phyloP scores from a whole-genome alignment of 2,329 filamentous ascomycete species.

The Fusarium sp. region DNA sequence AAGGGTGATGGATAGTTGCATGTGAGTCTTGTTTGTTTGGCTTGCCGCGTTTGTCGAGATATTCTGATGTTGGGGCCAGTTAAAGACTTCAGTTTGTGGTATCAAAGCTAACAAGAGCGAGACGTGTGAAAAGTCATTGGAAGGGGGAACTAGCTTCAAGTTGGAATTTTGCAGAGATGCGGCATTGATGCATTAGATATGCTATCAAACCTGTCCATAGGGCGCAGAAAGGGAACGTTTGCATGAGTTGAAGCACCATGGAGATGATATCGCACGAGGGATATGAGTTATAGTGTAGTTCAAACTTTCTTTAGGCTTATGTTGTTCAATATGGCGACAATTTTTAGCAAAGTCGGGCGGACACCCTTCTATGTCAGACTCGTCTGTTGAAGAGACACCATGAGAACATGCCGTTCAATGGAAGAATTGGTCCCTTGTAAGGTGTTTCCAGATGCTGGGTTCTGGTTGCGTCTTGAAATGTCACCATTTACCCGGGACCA shows the following conservation, averaged over 20 bases:
- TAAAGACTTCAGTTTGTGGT: neutral
- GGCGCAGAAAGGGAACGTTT: neutral
- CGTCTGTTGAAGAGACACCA: no score
- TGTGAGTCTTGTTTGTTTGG: slow-evolving; percentile 8
- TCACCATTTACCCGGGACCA: neutral
- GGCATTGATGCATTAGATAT: rapidly evolving
- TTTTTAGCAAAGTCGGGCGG: no score
- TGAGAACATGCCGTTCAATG: no score
- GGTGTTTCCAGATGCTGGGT: neutral
- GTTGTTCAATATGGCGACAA: neutral
- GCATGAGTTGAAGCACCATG: neutral
- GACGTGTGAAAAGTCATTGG: neutral
- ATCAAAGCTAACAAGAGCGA: neutral
- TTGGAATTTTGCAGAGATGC: neutral
- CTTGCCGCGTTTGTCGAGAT: neutral
- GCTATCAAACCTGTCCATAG: neutral
- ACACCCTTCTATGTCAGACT: neutral
- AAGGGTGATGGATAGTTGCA: neutral
- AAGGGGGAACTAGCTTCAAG: rapidly evolving
- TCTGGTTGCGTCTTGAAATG: neutral
- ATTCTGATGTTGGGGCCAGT: neutral
- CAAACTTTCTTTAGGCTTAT: no score
- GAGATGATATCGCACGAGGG: no score
- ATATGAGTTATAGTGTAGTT: no score
- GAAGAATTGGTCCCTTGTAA: neutral